Evolutionary conservation across 148 eudicot genomes (phyloP), one percentile per base, ranked within the genome.

Genomic region (Nepenthes gracilis): DNA sequence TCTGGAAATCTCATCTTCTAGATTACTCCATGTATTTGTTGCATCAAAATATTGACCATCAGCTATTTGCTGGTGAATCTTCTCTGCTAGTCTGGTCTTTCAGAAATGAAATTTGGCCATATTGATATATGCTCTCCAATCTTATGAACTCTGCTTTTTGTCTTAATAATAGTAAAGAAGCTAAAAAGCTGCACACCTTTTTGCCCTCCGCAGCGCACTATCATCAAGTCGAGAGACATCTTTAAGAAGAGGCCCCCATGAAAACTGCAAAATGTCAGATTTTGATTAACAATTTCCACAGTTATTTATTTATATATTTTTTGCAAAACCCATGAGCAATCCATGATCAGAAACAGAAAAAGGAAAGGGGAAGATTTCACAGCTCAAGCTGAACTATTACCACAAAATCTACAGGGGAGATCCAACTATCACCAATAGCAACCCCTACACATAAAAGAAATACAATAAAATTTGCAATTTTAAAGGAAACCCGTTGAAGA

Each of bases 161-260:
- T 49, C 53, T n/a, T 49, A 10, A 49, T n/a, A 5, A 2, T 55
- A 32, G 57, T 57, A n/a, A 37, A 35, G 23, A 23, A 23, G 23
- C 38, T 35, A 2, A 37, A 23, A 55, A 73, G 62, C 11, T n/a
- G 15, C 53, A n/a, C 10, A 83, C 97, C 84, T 81, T 63, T 75
- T 80, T 65, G 98, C 76, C 23, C 72, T 52, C 54, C 67, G 36
- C 23, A 78, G 9, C 12, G 94, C 98, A 61, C 67, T 72, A 52
- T 74, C 70, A 67, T 92, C 94, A 47, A 92, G 74, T 63, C 98
- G 85, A 35, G 98, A 83, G 5, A 92, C 62, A 68, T 88, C 96
- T 71, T 81, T 80, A 34, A 88, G 79, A 40, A 85, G 81, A 75
- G 96, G 96, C 36, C 80, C 97, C 97, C 97, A 92, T 60, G 97